phyloP scores from a whole-genome alignment of 1,139 yeast genomes.

The Geotrichum armillariae region DNA sequence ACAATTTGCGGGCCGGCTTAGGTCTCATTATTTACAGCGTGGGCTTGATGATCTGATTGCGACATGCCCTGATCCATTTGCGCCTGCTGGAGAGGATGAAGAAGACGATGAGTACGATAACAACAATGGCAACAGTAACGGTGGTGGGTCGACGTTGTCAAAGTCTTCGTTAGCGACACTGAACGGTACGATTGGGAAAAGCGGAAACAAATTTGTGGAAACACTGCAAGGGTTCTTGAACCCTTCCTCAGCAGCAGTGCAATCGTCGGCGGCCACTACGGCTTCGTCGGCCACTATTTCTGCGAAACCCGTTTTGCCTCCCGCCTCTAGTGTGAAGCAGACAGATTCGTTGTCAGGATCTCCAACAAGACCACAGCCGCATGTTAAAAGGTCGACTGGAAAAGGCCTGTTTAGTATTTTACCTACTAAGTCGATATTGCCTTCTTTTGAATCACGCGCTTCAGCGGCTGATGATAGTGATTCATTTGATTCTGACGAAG shows the following conservation, averaged over 20 bases:
- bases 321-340: not conserved
- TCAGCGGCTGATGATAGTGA: not conserved
- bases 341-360: not conserved
- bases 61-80: slow-evolving; percentile 47
- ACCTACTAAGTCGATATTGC: slow-evolving; percentile 17
- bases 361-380: slow-evolving; percentile 1
- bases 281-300: not conserved
- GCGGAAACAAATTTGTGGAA: slow-evolving; percentile 10
- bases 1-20: no score
- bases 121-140: no score
- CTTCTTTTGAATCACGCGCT: not conserved
- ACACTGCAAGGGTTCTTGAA: slow-evolving; percentile 6
- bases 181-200: not conserved
- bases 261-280: not conserved
- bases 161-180: not conserved
- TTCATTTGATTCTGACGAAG: slow-evolving; percentile 12
- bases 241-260: no score
- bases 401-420: slow-evolving; percentile 19
- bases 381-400: slow-evolving; percentile 3
- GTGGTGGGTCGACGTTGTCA: not conserved
- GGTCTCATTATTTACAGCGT: no score
- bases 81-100: slow-evolving; percentile 30
- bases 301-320: not conserved
- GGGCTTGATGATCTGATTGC: slow-evolving; percentile 67
- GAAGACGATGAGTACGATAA: no score